phyloP scores from a whole-genome alignment of 495 filamentous ascomycete genomes.

The Neurospora sp. region DNA sequence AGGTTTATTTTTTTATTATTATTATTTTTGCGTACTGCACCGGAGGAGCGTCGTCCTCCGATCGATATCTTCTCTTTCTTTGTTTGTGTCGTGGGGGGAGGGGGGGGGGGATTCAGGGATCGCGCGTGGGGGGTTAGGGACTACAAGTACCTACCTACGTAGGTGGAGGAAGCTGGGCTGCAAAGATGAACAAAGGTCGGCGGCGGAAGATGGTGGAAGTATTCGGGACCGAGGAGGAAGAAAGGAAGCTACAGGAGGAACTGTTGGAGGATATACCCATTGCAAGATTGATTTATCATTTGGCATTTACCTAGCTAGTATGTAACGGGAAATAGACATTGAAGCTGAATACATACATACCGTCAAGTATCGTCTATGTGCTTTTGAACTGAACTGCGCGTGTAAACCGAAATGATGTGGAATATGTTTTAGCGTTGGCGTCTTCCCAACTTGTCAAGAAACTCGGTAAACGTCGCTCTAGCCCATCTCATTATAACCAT shows the following conservation, averaged over 20 bases:
- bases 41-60: background rate
- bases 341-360: background rate
- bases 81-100: too few relatives aligned
- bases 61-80: background rate
- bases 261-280: background rate
- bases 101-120: too few relatives aligned
- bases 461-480: background rate
- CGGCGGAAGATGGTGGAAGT: too few relatives aligned
- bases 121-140: background rate
- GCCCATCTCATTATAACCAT: background rate
- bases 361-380: background rate
- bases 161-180: background rate
- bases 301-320: background rate
- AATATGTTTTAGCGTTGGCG: background rate
- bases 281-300: background rate
- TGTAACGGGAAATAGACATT: background rate
- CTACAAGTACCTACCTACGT: background rate
- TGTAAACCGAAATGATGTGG: background rate
- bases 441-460: background rate
- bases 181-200: background rate
- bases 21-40: too few relatives aligned
- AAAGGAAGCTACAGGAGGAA: background rate
- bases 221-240: too few relatives aligned
- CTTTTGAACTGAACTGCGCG: background rate
- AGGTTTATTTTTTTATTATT: too few relatives aligned